Conservation (phyloP, 352 stramenopile species). For the Phytophthora parvispora region DNA sequence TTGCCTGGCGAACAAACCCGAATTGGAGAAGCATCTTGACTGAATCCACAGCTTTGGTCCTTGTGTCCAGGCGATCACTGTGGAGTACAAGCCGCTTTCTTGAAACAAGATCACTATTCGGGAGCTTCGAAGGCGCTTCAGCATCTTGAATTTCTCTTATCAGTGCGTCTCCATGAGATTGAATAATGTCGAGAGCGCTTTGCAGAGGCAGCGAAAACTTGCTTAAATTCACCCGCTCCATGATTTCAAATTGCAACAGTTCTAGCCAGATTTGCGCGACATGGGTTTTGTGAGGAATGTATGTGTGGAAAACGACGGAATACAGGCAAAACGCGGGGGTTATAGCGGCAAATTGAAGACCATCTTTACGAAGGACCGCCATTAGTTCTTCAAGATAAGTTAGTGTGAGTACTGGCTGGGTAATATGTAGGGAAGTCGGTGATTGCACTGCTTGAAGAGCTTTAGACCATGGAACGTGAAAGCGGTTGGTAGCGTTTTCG, state of each 20-base stretch:
- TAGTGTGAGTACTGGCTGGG: slow-evolving; percentile 59
- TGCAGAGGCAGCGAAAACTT: slow-evolving; percentile 58
- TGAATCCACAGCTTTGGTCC: slow-evolving; percentile 38
- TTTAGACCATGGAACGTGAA: slow-evolving; percentile 60
- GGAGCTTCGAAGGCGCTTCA: neutral
- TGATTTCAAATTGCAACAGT: slow-evolving; percentile 51
- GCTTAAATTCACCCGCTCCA: slow-evolving; percentile 59
- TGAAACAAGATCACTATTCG: neutral
- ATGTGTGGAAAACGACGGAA: slow-evolving; percentile 56
- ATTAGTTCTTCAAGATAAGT: slow-evolving; percentile 62
- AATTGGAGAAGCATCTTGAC: slow-evolving; percentile 53
- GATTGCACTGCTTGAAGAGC: slow-evolving; percentile 33
- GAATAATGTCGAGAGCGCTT: slow-evolving; percentile 62
- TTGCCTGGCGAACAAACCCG: slow-evolving; percentile 69
- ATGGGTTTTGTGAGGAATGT: slow-evolving; percentile 38
- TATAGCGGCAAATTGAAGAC: slow-evolving; percentile 40
- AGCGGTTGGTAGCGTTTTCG: slow-evolving; percentile 47
- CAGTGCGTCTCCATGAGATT: slow-evolving; percentile 43
- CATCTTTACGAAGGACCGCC: slow-evolving; percentile 38
- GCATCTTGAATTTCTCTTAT: slow-evolving; percentile 56
- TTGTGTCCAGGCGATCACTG: slow-evolving; percentile 24
- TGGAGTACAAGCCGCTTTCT: slow-evolving; percentile 37
- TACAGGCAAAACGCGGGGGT: slow-evolving; percentile 61
- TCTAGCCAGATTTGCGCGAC: slow-evolving; percentile 68
- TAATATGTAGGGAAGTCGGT: slow-evolving; percentile 32